Evolutionary conservation across 2,329 filamentous ascomycete genomes (phyloP).

Genomic region (Botrytis fabae): DNA sequence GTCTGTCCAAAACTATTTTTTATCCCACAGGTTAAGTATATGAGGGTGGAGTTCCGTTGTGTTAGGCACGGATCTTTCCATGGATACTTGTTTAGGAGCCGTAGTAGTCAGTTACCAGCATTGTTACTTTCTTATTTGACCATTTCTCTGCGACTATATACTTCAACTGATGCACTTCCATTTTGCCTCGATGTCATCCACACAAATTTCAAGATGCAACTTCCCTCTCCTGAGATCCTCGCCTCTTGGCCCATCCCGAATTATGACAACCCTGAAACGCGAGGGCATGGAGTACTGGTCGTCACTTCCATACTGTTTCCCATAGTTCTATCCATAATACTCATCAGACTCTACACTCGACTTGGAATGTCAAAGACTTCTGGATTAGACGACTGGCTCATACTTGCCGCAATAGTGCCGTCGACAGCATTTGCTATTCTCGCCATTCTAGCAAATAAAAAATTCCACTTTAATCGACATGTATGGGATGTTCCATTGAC

Average conservation of each 20-base stretch:
- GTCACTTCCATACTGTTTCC: conserved; percentile 44
- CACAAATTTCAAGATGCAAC: conserved; percentile 9
- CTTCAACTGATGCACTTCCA: background rate
- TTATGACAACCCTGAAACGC: conserved; percentile 47
- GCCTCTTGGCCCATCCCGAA: conserved; percentile 45
- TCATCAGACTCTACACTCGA: conserved; percentile 50
- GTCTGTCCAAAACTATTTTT: background rate
- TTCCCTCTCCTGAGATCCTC: conserved; percentile 14
- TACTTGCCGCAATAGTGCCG: conserved; percentile 40
- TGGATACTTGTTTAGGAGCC: background rate
- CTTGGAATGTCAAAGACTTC: conserved; percentile 47
- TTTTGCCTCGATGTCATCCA: background rate
- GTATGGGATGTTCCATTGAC: conserved; percentile 44
- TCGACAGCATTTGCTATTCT: conserved; percentile 42
- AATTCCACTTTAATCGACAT: conserved; percentile 44
- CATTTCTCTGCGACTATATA: background rate
- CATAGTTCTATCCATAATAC: conserved; percentile 45
- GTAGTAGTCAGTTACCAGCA: background rate
- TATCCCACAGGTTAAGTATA: background rate
- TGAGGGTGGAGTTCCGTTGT: background rate
- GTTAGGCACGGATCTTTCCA: background rate
- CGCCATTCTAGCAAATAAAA: conserved; percentile 40
- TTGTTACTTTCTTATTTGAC: background rate
- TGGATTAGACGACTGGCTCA: conserved; percentile 50
- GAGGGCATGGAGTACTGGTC: conserved; percentile 48